phyloP scores from a whole-genome alignment of 1,284 basidiomycete genomes.

The Cryptococcus sp. region DNA sequence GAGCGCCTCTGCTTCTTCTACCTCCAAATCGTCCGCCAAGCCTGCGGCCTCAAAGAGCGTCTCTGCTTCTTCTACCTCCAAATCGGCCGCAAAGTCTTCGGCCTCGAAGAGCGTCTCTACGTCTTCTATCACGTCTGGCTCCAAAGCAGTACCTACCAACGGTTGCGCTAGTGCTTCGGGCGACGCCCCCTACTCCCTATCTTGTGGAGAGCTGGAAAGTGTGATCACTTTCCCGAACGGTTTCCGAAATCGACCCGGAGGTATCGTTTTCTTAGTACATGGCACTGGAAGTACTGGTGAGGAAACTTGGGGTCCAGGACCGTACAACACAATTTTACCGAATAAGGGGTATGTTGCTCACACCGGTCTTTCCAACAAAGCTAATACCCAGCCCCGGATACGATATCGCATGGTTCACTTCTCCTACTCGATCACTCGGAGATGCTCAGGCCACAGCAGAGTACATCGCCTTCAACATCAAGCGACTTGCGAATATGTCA shows the following conservation, averaged over 20 bases:
- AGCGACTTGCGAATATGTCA: conserved; percentile 23
- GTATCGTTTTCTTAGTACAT: conserved; percentile 38
- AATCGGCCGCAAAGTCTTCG: neutral
- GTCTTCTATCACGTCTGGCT: neutral
- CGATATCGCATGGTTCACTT: conserved; percentile 39
- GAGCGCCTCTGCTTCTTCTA: neutral
- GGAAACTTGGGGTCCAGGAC: conserved; percentile 15
- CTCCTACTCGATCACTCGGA: conserved; percentile 25
- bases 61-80: neutral
- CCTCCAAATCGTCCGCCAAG: neutral
- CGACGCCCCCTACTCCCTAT: conserved; percentile 14
- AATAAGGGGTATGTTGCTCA: conserved; percentile 20
- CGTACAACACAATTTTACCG: conserved; percentile 24
- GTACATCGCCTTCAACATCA: conserved; percentile 39
- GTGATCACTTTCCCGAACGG: conserved; percentile 29
- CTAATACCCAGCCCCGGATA: conserved; percentile 20
- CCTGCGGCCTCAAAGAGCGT: no score
- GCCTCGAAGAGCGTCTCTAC: neutral
- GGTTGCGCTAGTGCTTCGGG: conserved; percentile 6
- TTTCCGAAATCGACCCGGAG: conserved; percentile 14
- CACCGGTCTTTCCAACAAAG: conserved; percentile 1
- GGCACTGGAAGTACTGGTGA: conserved; percentile 27
- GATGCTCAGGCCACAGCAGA: conserved; percentile 39
- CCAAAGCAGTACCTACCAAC: neutral
- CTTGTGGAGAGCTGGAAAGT: conserved; percentile 8